Evolutionary conservation across 129 eudicot genomes (phyloP).

Genomic region (Escallonia herrerae): DNA sequence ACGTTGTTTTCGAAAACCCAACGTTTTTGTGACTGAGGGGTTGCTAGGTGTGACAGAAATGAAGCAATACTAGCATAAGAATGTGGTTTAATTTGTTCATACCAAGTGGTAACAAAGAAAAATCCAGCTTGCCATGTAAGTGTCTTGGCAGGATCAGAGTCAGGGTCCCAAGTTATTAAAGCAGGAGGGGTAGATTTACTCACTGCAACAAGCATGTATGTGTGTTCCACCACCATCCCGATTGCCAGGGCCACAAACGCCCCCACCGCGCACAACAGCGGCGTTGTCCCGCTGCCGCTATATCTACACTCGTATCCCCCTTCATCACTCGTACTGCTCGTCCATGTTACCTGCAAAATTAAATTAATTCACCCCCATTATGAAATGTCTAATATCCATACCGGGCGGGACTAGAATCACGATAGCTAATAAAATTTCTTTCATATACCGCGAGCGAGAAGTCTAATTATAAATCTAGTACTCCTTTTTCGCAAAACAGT

Average conservation of each 20-base stretch:
- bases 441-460: no score
- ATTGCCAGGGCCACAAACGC: constrained; percentile 72
- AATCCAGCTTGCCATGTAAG: constrained; percentile 86
- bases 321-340: constrained; percentile 9
- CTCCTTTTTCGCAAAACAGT: no score
- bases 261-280: constrained; percentile 44
- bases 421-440: no score
- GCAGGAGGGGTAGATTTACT: constrained; percentile 46
- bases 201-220: constrained; percentile 51
- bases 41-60: no score
- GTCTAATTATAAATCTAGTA: no score
- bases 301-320: constrained; percentile 53
- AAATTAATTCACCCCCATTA: background rate
- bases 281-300: constrained; percentile 57
- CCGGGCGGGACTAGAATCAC: no score
- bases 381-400: background rate
- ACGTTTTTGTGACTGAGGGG: no score
- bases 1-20: no score
- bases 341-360: constrained; percentile 36
- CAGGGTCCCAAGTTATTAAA: constrained; percentile 44
- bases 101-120: constrained; percentile 90
- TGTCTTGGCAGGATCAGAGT: constrained; percentile 42
- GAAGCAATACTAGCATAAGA: no score
- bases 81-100: background rate
- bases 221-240: constrained; percentile 62